phyloP scores from a whole-genome alignment of 768 basidiomycete species.

The Candolleomyces efflorescens region DNA sequence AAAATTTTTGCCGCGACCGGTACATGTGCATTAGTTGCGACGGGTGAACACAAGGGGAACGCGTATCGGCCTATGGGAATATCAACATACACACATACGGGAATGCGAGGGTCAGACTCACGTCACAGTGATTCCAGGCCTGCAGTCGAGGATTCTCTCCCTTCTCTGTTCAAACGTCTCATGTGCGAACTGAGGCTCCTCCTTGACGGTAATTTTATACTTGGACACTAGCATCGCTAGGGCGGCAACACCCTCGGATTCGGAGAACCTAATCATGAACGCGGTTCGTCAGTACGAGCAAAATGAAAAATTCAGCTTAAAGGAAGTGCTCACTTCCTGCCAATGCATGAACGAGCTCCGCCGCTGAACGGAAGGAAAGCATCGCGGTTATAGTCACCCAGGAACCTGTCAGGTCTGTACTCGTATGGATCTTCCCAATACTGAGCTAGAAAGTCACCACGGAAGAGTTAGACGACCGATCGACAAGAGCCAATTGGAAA shows the following conservation, averaged over 20 bases:
- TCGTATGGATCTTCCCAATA: slow-evolving; percentile 51
- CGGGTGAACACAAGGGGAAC: slow-evolving; percentile 18
- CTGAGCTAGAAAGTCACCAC: slow-evolving; percentile 30
- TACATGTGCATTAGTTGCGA: slow-evolving; percentile 4
- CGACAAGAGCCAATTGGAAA: neutral
- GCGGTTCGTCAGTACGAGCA: neutral
- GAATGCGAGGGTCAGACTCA: slow-evolving; percentile 22
- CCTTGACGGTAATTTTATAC: slow-evolving; percentile 45
- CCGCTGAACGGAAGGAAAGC: slow-evolving; percentile 13
- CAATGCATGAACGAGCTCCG: slow-evolving; percentile 41
- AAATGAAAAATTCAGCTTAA: too few species aligned
- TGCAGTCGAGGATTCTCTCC: slow-evolving; percentile 33
- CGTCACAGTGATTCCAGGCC: slow-evolving; percentile 40
- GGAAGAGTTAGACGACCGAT: neutral
- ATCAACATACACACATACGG: neutral
- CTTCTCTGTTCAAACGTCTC: slow-evolving; percentile 46
- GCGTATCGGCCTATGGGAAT: slow-evolving; percentile 18
- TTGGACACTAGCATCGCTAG: slow-evolving; percentile 44
- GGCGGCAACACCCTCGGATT: slow-evolving; percentile 47
- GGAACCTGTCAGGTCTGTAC: slow-evolving; percentile 28
- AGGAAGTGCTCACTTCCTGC: slow-evolving; percentile 39
- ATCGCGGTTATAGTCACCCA: slow-evolving; percentile 14
- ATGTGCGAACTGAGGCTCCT: slow-evolving; percentile 43
- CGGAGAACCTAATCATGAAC: slow-evolving; percentile 36
- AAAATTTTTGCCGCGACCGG: neutral